phyloP scores from a whole-genome alignment of 164 flowering plant species.

The Macadamia integrifolia region DNA sequence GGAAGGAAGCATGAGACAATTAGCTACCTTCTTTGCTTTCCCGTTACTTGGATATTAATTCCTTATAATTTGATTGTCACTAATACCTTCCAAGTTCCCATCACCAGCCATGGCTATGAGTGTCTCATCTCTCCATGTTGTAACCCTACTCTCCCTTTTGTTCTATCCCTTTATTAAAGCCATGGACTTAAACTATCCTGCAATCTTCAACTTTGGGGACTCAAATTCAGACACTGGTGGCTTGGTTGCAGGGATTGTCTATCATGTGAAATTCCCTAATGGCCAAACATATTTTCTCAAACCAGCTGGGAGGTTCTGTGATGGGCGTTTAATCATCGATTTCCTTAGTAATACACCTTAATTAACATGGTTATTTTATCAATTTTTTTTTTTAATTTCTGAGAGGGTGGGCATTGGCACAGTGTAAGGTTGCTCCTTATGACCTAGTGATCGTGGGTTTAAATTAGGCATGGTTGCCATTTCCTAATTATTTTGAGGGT shows the following conservation, averaged over 20 bases:
- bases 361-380: not conserved
- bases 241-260: conserved; percentile 38
- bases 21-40: not conserved
- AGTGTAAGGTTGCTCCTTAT: no score
- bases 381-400: no score
- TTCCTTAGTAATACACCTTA: conserved; percentile 37
- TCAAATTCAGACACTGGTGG: conserved; percentile 72
- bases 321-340: conserved; percentile 66
- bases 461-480: conserved; percentile 39
- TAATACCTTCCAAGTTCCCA: not conserved
- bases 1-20: not conserved
- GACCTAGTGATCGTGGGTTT: no score
- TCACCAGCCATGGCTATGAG: conserved; percentile 10
- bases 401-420: no score
- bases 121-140: conserved; percentile 2
- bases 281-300: conserved; percentile 42
- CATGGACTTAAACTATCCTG: conserved; percentile 38
- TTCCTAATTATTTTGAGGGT: conserved; percentile 67
- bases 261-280: conserved; percentile 39
- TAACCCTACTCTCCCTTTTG: conserved; percentile 4
- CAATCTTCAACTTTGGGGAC: conserved; percentile 70
- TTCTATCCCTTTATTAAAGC: conserved; percentile 1
- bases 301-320: conserved; percentile 62
- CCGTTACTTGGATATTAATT: not conserved
- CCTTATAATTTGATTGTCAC: not conserved